Base-by-base conservation (phyloP, 2,329 filamentous ascomycete genomes). In the Lachnellula subtilissima region DNA sequence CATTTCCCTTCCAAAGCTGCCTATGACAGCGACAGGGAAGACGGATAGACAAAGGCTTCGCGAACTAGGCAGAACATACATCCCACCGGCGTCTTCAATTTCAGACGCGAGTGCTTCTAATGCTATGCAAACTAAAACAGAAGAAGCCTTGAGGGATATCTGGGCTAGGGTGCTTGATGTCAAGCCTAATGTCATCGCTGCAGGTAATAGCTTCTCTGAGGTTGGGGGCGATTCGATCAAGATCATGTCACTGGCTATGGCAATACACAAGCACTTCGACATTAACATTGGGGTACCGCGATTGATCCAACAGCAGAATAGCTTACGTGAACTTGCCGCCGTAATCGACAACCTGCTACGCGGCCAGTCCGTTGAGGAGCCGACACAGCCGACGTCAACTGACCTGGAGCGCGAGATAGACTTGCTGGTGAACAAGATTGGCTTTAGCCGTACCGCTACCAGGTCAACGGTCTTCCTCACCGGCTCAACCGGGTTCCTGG, bases 11-110 rank as follows among this genome's bases (percentile, higher is more conserved):
- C 58, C 50, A 28, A 48, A 47, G 14, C 67, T 70, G 12, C 68
- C 68, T 4, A 57, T 59, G 35, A 64, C 62, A 2, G 57, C 62
- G 3, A 69, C 67, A 4, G 65, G 64, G 11, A 70, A 70, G 53
- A 64, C 61, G 1, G 67, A 70, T 50, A 64, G 68, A 17, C 76
- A 22, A 6, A 25, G 14, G 15, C 5, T 48, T 17, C 19, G 25
- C 25, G 25, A 28, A 28, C 9, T 28, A 8, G 25, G 25, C 9
- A 28, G 9, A 28, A 9, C 25, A 7, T 28, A 28, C 25, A 28
- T 7, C 25, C 25, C 25, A 28, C 25, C 25, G 7, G 25, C 25
- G 9, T 8, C 9, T 28, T 28, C 7, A 28, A 8, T 8, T 7
- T 28, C 25, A 28, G 9, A 17, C 43, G 14, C 15, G 15, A 22